A percentile compares a stretch with the other conserved stretches of the same genome.
Evolutionary conservation across 257 asterid genomes (phyloP).

Genomic region (Cordia subcordata): DNA sequence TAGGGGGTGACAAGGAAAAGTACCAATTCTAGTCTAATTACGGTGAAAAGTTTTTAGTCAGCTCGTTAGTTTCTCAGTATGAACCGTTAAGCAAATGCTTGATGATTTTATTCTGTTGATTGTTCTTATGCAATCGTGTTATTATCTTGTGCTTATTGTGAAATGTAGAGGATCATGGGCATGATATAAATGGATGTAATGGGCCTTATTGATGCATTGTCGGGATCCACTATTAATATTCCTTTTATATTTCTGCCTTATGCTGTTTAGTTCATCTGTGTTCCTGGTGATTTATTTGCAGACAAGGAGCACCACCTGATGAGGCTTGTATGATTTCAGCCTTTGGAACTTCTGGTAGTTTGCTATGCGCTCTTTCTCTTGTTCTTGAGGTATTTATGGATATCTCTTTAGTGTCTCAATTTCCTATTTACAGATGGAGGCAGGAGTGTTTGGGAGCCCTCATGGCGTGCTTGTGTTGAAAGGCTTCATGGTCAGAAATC

Average conservation of each 20-base stretch:
- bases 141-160: too few relatives aligned
- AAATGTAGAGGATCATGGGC: too few relatives aligned
- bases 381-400: constrained; percentile 12
- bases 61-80: too few relatives aligned
- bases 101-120: too few relatives aligned
- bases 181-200: too few relatives aligned
- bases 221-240: too few relatives aligned
- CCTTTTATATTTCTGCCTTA: not conserved
- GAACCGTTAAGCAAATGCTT: too few relatives aligned
- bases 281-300: constrained; percentile 33
- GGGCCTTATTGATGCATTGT: too few relatives aligned
- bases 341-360: constrained; percentile 63
- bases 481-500: constrained; percentile 53
- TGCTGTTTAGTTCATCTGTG: not conserved
- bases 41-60: too few relatives aligned
- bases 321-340: constrained; percentile 97
- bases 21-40: not conserved
- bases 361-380: constrained; percentile 7
- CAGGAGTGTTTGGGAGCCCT: constrained; percentile 76
- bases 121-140: too few relatives aligned
- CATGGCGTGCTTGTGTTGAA: constrained; percentile 85
- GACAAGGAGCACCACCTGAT: constrained; percentile 95
- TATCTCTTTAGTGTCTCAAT: constrained; percentile 3
- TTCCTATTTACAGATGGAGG: constrained; percentile 54
- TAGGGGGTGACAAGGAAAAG: not conserved